phyloP scores from a whole-genome alignment of 208 protist species.

The Porcisia hertigi region DNA sequence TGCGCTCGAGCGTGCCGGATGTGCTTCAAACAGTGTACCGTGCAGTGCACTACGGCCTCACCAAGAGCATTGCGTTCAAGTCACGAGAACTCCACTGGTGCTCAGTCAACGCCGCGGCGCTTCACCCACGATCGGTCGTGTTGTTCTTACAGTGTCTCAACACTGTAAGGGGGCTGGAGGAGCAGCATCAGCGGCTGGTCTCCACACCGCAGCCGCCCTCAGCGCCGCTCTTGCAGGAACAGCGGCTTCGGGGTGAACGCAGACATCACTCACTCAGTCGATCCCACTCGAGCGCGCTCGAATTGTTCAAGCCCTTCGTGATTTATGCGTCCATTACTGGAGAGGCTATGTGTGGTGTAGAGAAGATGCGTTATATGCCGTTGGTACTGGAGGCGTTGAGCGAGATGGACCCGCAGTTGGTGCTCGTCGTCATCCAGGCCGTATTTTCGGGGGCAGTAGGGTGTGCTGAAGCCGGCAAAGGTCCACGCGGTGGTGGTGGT shows the following conservation, averaged over 20 bases:
- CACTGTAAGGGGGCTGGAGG: background rate
- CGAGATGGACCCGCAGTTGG: slow-evolving; percentile 17
- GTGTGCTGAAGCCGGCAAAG: too few relatives aligned
- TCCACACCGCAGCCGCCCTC: background rate
- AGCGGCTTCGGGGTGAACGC: background rate
- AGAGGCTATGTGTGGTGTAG: background rate
- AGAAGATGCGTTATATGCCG: slow-evolving; percentile 1
- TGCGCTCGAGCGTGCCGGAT: background rate
- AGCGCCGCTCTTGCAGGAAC: background rate
- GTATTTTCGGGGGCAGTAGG: background rate
- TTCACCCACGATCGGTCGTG: slow-evolving; percentile 5
- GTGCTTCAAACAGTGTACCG: slow-evolving; percentile 9
- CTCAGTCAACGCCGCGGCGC: background rate
- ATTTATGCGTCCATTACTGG: background rate
- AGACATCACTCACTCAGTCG: background rate
- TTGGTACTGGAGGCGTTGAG: slow-evolving; percentile 11
- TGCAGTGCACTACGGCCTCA: background rate
- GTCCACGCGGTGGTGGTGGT: background rate
- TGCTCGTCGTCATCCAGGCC: slow-evolving; percentile 6
- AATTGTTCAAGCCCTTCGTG: slow-evolving; percentile 17
- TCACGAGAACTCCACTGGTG: slow-evolving; percentile 3
- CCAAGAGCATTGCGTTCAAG: background rate
- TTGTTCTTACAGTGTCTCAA: slow-evolving; percentile 3
- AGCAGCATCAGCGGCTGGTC: background rate
- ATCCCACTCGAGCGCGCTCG: slow-evolving; percentile 4